Base-by-base conservation (phyloP, 345 rosid genomes). In the Firmiana major region DNA sequence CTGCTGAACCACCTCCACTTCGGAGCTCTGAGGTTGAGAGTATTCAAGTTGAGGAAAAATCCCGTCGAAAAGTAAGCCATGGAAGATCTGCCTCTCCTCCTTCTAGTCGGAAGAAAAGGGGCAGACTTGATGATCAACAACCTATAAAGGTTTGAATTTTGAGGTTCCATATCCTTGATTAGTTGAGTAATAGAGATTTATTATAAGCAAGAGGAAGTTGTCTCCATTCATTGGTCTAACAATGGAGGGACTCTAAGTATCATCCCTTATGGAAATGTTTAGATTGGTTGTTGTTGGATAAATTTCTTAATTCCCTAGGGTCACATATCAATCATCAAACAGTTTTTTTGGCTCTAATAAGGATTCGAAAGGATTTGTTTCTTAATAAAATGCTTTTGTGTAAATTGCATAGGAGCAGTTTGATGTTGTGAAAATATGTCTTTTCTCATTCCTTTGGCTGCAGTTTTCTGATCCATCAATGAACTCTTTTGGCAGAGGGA, bases 1-100 rank as follows among this genome's bases (percentile, higher is more conserved):
- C 77, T n/a, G 74, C 80, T 53, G 93, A 91, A 57, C 83, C 86
- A 13, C 96, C 93, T 59, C 91, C 91, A 72, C 91, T 90, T 74
- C 79, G 81, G 22, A 91, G 93, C 77, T 86, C 94, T 19, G 92
- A 85, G 83, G 85, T 86, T 74, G 89, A 78, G 49, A 83, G 78
- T 78, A 62, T 82, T 51, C 74, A 66, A 58, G 65, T 71, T 31
- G 89, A 87, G 74, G 92, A 89, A 79, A 89, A 79, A 82, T 53
- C 80, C 70, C 82, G 76, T 75, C 82, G 40, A 21, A 79, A 74
- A 84, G 80, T 53, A 51, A 82, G 81, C 81, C 84, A 15, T 78
- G 84, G 77, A 26, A 84, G 76, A 81, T 84, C 93, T 75, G 15
- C 83, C 63, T 91, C 97, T 75, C 93, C 96, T 24, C 83, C 38